Base-by-base conservation (phyloP, 1,284 basidiomycete genomes). In the Cystobasidiaceae sp. region DNA sequence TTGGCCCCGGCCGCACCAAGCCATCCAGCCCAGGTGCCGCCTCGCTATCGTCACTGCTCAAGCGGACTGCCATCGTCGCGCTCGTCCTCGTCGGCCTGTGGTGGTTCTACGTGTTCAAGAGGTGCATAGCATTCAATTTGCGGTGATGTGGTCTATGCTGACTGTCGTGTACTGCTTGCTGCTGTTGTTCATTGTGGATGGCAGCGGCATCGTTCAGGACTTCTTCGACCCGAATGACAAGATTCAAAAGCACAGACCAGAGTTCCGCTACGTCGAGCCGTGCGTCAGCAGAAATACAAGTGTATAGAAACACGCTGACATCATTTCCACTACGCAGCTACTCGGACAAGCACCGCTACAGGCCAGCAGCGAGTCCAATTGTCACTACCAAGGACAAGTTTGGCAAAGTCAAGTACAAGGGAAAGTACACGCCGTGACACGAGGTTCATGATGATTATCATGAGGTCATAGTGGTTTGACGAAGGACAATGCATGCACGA, bases 291-390 rank as follows among this genome's bases (percentile, higher is more conserved):
- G 3, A 30, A 4, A 17, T 17, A 17, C 27, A 15, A 23, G 7
- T 23, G 30, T 25, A 19, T 27, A 7, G 28, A 21, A 11, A 30
- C 27, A n/a, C n/a, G n/a, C 37, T 11, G 11, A 39, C 37, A n/a
- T 11, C 37, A n/a, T 39, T 39, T n/a, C 9, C 9, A 39, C 11
- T 39, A 9, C 13, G 5, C 65, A 73, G 72, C 41, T 73, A 73
- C 58, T 69, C 67, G 19, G 66, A 68, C 6, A 54, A 73, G 37
- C 69, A 72, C 61, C 50, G 67, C 25, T 73, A 70, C 51, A 49
- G 72, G 3, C 72, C 72, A 1, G 72, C 72, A 7, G 66, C 71
- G 6, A 64, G 58, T 17, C 72, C 72, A 2, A 56, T 73, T 41
- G 43, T 73, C 15, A 54, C 34, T 37, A 66, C 55, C 28, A 59